Percentiles rank a stretch among this genome's conserved stretches.
These are phyloP conservation scores for Schoenoplectus triqueter DNA, from an alignment of 202 grass and related monocot genomes.

Conservation along the genomic window DNA sequence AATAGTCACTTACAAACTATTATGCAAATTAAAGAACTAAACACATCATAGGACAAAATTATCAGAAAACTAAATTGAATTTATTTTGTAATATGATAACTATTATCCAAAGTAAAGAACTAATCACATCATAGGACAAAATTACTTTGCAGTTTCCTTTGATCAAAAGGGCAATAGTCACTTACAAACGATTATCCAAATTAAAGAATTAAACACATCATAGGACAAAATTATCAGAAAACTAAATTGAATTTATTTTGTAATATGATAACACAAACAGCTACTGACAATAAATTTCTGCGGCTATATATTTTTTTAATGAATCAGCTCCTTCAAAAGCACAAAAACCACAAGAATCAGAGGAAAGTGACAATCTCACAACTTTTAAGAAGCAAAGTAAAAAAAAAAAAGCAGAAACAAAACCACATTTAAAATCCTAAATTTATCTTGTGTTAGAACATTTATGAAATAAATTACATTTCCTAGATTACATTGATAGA, in stretches of 20 bases:
- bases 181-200: background rate
- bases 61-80: background rate
- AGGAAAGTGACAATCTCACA: constrained; percentile 8
- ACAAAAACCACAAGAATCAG: background rate
- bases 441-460: background rate
- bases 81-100: background rate
- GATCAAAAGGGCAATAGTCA: background rate
- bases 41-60: background rate
- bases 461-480: background rate
- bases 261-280: no score
- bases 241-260: constrained; percentile 4
- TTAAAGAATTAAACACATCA: constrained; percentile 4
- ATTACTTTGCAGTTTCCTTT: constrained; percentile 19
- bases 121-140: background rate
- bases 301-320: background rate
- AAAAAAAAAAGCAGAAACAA: background rate
- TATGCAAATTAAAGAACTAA: background rate
- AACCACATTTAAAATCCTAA: background rate
- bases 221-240: background rate
- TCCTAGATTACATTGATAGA: no score
- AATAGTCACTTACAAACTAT: background rate
- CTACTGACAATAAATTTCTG: background rate
- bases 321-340: background rate
- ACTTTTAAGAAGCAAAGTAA: background rate
- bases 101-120: no score